phyloP scores from a whole-genome alignment of 306 rosid species.

The Dryas alaskensis region DNA sequence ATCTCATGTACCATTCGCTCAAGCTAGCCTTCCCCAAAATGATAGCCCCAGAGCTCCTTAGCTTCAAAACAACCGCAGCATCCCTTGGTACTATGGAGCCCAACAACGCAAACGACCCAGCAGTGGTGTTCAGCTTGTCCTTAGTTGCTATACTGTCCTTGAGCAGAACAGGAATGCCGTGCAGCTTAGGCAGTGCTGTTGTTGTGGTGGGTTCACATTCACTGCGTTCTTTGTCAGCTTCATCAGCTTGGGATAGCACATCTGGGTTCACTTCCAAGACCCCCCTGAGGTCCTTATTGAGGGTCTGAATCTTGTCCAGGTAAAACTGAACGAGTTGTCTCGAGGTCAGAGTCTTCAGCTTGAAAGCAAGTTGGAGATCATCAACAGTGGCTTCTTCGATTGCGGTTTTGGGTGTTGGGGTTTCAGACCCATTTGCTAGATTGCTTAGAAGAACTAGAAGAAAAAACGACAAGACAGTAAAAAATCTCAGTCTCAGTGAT shows the following conservation, averaged over 20 bases:
- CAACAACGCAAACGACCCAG: slow-evolving; percentile 59
- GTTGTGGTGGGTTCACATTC: neutral
- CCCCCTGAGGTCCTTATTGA: slow-evolving; percentile 43
- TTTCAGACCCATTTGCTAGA: neutral
- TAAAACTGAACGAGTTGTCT: slow-evolving; percentile 60
- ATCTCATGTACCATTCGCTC: slow-evolving; percentile 53
- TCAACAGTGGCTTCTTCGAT: slow-evolving; percentile 52
- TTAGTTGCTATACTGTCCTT: slow-evolving; percentile 69
- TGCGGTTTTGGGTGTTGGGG: neutral
- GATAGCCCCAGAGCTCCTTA: slow-evolving; percentile 68
- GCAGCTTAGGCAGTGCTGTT: slow-evolving; percentile 29
- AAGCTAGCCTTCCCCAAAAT: slow-evolving; percentile 63
- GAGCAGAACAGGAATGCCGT: slow-evolving; percentile 63
- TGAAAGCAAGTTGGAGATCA: slow-evolving; percentile 52
- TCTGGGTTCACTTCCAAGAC: slow-evolving; percentile 65
- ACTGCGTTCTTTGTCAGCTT: slow-evolving; percentile 40
- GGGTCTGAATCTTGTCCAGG: slow-evolving; percentile 31
- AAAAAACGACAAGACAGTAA: neutral
- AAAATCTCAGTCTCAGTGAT: neutral
- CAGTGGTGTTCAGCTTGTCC: slow-evolving; percentile 64
- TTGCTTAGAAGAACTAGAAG: neutral
- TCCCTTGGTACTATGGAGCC: slow-evolving; percentile 64
- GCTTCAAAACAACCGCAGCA: slow-evolving; percentile 53
- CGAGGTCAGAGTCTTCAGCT: slow-evolving; percentile 47
- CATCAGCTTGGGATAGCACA: slow-evolving; percentile 45